Evolutionary conservation across 2,329 filamentous ascomycete species (phyloP).

Genomic region (Monilinia fructigena): DNA sequence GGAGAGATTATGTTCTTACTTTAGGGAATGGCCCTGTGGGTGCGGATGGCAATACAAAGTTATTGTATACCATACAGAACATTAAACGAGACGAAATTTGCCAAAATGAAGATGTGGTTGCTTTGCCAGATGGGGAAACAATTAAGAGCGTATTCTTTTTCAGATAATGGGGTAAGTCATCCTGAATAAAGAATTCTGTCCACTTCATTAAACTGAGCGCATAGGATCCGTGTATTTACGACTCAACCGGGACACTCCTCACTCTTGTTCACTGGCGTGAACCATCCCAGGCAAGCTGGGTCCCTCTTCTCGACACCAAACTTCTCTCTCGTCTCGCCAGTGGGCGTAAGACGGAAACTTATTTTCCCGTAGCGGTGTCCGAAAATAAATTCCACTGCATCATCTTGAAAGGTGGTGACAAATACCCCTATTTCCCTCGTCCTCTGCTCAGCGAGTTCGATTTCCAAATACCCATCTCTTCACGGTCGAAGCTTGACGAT

Average conservation of each 20-base stretch:
- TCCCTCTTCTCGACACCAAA: slow-evolving; percentile 87
- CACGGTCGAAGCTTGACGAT: slow-evolving; percentile 46
- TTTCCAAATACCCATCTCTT: slow-evolving; percentile 78
- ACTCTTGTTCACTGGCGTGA: slow-evolving; percentile 88
- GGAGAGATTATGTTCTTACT: slow-evolving; percentile 94
- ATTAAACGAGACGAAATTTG: slow-evolving; percentile 91
- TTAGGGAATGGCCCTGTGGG: slow-evolving; percentile 88
- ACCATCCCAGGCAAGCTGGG: slow-evolving; percentile 82
- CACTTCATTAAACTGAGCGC: slow-evolving; percentile 17
- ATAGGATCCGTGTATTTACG: slow-evolving; percentile 92
- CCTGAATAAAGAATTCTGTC: background rate
- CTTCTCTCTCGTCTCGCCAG: slow-evolving; percentile 76
- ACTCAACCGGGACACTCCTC: slow-evolving; percentile 84
- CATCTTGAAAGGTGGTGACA: slow-evolving; percentile 93
- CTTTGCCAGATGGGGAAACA: slow-evolving; percentile 70
- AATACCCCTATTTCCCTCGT: slow-evolving; percentile 88
- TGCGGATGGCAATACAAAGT: slow-evolving; percentile 71
- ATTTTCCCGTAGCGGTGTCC: slow-evolving; percentile 94
- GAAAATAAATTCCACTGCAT: slow-evolving; percentile 96
- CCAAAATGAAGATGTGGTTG: slow-evolving; percentile 90
- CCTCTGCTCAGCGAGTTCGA: slow-evolving; percentile 91
- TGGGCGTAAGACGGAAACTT: slow-evolving; percentile 83
- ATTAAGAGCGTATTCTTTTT: slow-evolving; percentile 90
- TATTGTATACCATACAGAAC: slow-evolving; percentile 92
- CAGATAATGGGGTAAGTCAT: slow-evolving; percentile 74